Base-by-base conservation (phyloP, 1,139 yeast species). In the Hansenula sp. region DNA sequence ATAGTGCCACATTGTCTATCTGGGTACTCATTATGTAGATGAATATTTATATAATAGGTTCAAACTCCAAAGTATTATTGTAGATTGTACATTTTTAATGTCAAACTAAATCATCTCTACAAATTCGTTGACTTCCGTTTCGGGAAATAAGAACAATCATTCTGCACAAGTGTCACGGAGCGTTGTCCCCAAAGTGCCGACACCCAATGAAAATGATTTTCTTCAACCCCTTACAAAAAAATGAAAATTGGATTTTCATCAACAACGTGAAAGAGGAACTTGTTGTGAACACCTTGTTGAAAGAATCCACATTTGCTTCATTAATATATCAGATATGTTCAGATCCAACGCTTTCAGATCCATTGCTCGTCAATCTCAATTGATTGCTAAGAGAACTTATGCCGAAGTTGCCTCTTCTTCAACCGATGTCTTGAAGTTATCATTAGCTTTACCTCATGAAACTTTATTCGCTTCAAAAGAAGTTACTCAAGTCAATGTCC, bases 401-500 rank as follows among this genome's bases (percentile, higher is more conserved):
- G 97, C 97, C 58, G 95, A 92, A 7, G 35, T 29, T 33, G 35
- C 35, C 13, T 19, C 32, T 52, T 75, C 83, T 48, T 62, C 78
- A 44, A 70, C 86, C 52, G 95, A 85, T 62, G 84, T 82, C 55
- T 77, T 92, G 68, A 86, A 82, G 67, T 77, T 94, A 61, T 86
- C 96, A 41, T 79, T 92, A 62, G 94, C 97, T 46, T 79, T 92
- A 59, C 97, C 97, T 50, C 89, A 84, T 66, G 80, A 82, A 67
- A 60, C 69, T 35, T 48, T 67, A 46, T 67, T 55, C 47, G 47
- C 64, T 33, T 59, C 63, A 20, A 46, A 55, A 39, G 46, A 50
- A 44, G 80, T 68, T 36, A 69, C 85, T 55, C 99, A 92, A 75
- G 98, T 94, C 56, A 92, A 92, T 73, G 76, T 92, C 58, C 98